A percentile compares a stretch with the other conserved stretches of the same genome.
Evolutionary conservation across 1,284 basidiomycete genomes (phyloP).

Genomic region (Quambalaria eucalypti): DNA sequence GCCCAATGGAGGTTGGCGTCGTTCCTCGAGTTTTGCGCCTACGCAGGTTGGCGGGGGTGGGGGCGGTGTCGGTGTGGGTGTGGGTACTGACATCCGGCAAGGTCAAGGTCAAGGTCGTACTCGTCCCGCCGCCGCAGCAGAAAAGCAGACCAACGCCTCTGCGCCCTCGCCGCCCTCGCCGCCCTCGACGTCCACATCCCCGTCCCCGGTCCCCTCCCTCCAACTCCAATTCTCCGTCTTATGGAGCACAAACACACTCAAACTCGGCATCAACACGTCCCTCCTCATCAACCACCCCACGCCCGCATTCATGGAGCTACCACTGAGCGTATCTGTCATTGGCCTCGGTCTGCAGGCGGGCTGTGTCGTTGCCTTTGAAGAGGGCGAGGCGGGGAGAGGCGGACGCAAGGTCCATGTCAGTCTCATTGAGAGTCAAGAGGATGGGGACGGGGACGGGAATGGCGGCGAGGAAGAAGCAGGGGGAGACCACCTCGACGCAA

Average conservation of each 20-base stretch:
- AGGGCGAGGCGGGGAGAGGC: constrained; percentile 53
- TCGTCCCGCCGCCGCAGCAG: too few relatives aligned
- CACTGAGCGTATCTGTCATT: constrained; percentile 80
- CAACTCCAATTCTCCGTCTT: constrained; percentile 32
- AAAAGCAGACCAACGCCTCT: too few relatives aligned
- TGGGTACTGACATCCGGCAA: too few relatives aligned
- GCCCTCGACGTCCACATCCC: too few relatives aligned
- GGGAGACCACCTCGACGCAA: neutral
- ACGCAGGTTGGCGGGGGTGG: too few relatives aligned
- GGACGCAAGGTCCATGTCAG: constrained; percentile 65
- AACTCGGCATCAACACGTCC: constrained; percentile 71
- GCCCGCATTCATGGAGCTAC: constrained; percentile 86
- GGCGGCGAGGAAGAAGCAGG: constrained; percentile 59
- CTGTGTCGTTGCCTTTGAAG: constrained; percentile 81
- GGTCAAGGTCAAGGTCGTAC: too few relatives aligned
- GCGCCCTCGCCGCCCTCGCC: too few relatives aligned
- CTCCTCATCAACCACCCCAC: constrained; percentile 93
- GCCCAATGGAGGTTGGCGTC: too few relatives aligned
- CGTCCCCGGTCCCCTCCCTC: constrained; percentile 19
- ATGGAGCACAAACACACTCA: constrained; percentile 34
- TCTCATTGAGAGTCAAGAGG: too few relatives aligned
- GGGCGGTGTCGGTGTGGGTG: too few relatives aligned
- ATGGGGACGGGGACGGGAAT: constrained; percentile 70
- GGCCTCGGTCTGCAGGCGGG: constrained; percentile 79
- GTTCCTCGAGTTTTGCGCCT: too few relatives aligned